Evolutionary conservation across 495 filamentous ascomycete genomes (phyloP).

Genomic region (Talaromyces ruber): DNA sequence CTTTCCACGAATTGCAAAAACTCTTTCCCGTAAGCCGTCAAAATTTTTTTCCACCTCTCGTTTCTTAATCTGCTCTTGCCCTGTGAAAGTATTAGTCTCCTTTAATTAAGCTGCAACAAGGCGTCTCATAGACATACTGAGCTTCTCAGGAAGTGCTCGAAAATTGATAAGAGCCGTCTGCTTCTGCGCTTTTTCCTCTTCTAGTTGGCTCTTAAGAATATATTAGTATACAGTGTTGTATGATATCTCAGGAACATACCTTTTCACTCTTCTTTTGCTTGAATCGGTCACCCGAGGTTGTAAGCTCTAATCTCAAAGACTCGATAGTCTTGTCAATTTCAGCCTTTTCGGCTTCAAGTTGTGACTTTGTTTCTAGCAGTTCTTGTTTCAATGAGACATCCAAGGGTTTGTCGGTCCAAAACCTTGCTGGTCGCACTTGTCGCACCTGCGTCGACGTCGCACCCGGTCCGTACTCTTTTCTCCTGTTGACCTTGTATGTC

Average conservation of each 20-base stretch:
- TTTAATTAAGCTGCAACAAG: neutral
- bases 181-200: conserved; percentile 42
- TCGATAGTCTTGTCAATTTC: conserved; percentile 25
- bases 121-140: conserved; percentile 49
- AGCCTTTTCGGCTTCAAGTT: conserved; percentile 33
- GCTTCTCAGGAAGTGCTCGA: conserved; percentile 58
- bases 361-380: conserved; percentile 31
- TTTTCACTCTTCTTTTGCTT: conserved; percentile 22
- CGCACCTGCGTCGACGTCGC: conserved; percentile 58
- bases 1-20: conserved; percentile 35
- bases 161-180: conserved; percentile 56
- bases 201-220: conserved; percentile 16
- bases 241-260: conserved; percentile 17
- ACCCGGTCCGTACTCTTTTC: conserved; percentile 64
- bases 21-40: conserved; percentile 27
- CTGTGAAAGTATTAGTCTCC: conserved; percentile 18
- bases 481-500: conserved; percentile 49
- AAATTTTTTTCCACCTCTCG: conserved; percentile 32
- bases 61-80: conserved; percentile 43
- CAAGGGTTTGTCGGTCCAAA: conserved; percentile 73
- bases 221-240: neutral
- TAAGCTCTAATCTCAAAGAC: conserved; percentile 26
- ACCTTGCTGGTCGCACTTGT: conserved; percentile 41
- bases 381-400: conserved; percentile 51
- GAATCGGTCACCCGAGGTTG: conserved; percentile 20